Evolutionary conservation across 371 early-diverging fungal genomes (phyloP), one percentile per base, ranked within the genome.

Genomic region (Fennellomyces sp.): DNA sequence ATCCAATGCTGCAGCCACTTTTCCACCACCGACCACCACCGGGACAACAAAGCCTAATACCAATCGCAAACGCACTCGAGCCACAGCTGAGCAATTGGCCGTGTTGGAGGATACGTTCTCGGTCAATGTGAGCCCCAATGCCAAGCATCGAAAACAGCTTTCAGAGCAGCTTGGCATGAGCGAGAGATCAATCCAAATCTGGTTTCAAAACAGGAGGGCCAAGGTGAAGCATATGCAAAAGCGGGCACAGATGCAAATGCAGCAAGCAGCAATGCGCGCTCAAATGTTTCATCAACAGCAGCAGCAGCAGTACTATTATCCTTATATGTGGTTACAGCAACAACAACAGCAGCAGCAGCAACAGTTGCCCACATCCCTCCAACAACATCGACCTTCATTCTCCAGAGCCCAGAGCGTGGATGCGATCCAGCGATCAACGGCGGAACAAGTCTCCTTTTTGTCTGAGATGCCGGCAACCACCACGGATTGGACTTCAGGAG

Each of bases 141-240:
- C 86, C 31, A 90, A 92, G 59, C 80, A 93, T 51, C 90, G 98
- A 49, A 92, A 91, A 68, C 86, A 88, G 35, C 81, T 98, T 7
- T 89, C 94, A 21, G 86, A 87, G 58, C 87, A 92, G 66, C 84
- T 98, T 26, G 83, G 88, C 52, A 97, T 98, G 96, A 93, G 94
- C 38, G 89, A 89, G 52, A 84, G 94, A 65, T 89, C 94, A 5
- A 95, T 99, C 56, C 97, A 98, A 74, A 95, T 99, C 58, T 99
- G 99, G 99, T 99, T 99, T 82, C 99, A 99, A 75, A 99, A 99
- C 83, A 84, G 95, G 70, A 85, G 99, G 58, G 96, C 97, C 12
- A 97, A 96, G 72, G 89, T 89, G 8, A 96, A 95, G 77, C 89
- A 81, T 59, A 83, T 82, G 63, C 85, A 84, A 62, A 83, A 84